phyloP scores from a whole-genome alignment of 129 eudicot genomes.

The Rutidosis leptorrhynchoides region DNA sequence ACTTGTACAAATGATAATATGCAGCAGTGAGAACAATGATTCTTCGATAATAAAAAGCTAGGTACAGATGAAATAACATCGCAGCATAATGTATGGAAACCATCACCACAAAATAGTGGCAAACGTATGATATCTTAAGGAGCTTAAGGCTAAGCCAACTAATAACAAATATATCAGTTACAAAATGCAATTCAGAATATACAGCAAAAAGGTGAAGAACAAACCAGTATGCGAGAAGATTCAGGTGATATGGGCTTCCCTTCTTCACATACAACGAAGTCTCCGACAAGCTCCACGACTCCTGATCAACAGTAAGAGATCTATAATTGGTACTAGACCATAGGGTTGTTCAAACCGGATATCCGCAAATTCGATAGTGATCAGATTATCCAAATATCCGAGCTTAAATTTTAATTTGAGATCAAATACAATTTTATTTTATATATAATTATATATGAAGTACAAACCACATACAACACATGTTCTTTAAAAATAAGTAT shows the following conservation, averaged over 20 bases:
- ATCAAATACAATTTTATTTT: no score
- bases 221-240: constrained; percentile 83
- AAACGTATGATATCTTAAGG: neutral
- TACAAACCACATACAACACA: no score
- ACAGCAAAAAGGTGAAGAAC: constrained; percentile 14
- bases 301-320: constrained; percentile 39
- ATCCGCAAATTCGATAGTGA: no score
- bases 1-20: neutral
- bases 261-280: constrained; percentile 80
- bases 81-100: neutral
- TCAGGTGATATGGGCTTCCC: constrained; percentile 92
- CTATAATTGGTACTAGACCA: no score
- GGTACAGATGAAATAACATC: neutral
- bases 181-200: neutral
- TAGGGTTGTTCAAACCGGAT: no score
- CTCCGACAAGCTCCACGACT: constrained; percentile 85
- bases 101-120: neutral
- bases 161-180: neutral
- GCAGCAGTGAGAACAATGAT: neutral
- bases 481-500: no score
- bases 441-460: no score
- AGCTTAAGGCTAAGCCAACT: neutral
- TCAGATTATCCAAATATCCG: no score
- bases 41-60: neutral
- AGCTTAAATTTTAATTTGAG: no score